Evolutionary conservation across 257 asterid genomes (phyloP), one percentile per base, ranked within the genome.

Genomic region (Solanum microdontum): DNA sequence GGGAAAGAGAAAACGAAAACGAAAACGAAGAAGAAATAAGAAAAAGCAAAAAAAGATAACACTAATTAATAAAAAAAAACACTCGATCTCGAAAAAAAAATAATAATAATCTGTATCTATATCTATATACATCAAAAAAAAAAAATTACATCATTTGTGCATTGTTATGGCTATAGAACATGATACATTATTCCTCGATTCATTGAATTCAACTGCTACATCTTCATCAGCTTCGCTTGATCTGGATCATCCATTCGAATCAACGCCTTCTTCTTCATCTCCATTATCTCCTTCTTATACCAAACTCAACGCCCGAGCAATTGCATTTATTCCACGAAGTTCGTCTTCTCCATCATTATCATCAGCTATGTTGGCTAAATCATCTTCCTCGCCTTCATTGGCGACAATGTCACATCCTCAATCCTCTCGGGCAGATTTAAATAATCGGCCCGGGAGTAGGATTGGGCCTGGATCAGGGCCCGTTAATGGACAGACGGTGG

Each of bases 291-390:
- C 85, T 82, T 82, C 28, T 15, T 30, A 17, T 5, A 88, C 80
- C 83, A 92, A 83, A 88, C 95, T 95, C 72, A 94, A 91, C 93
- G 98, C 98, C 10, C 86, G 90, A 89, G 98, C 98, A 19, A 94
- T 96, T 11, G 97, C 93, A 34, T 95, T 95, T 90, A 93, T 94
- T 21, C 98, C 98, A 5, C 92, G 98, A 10, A 62, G 86, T 48
- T 85, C 93, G 26, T 82, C 85, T 48, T 48, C 85, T 1, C 85
- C 85, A 4, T 28, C 85, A 10, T 82, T 82, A 36, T 82, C 70
- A 2, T 82, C 70, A 1, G 40, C 30, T 26, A 82, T 82, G 85
- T 82, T 82, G 43, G 19, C 85, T 0, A 82, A 82, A 82, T 82
- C 85, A 3, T 82, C 85, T 3, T 82, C 85, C 5, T 82, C 85